These are phyloP conservation scores for Venturia aucupariae DNA, from an alignment of 2,329 filamentous ascomycete genomes.

Conservation along the genomic window DNA sequence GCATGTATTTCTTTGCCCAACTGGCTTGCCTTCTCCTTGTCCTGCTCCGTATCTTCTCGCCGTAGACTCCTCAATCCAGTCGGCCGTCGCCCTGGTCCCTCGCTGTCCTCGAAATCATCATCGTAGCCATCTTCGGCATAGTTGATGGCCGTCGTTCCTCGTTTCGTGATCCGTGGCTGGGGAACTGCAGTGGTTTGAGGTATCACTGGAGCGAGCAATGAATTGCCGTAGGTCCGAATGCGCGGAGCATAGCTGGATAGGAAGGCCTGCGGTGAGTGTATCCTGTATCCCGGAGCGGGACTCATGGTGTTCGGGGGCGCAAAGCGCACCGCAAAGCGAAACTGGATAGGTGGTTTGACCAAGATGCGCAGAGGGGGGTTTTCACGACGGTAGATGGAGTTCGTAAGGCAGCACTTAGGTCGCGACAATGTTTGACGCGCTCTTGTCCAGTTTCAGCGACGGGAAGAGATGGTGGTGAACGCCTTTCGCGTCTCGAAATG, in stretches of 20 bases:
- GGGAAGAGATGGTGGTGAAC: neutral
- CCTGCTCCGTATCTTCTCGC: constrained; percentile 61
- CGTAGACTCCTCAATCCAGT: constrained; percentile 77
- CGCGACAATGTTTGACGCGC: neutral
- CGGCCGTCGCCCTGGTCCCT: constrained; percentile 54
- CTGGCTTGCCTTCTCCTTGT: constrained; percentile 60
- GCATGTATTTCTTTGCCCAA: constrained; percentile 70
- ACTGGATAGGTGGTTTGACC: neutral
- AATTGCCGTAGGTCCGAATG: constrained; percentile 83
- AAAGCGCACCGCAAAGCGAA: neutral
- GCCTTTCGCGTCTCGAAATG: neutral
- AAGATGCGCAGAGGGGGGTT: neutral
- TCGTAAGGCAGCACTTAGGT: neutral
- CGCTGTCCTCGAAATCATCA: constrained; percentile 65
- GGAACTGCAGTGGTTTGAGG: constrained; percentile 59
- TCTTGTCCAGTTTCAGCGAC: neutral
- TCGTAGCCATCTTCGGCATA: constrained; percentile 96
- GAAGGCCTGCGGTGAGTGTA: constrained; percentile 67
- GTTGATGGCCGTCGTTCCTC: constrained; percentile 92
- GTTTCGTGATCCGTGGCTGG: constrained; percentile 81
- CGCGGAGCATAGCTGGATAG: constrained; percentile 87
- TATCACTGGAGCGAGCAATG: constrained; percentile 76
- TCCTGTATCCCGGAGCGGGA: neutral
- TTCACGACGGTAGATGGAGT: neutral
- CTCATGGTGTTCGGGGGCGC: constrained; percentile 8